These are phyloP conservation scores for Lagerstroemia speciosa DNA, from an alignment of 345 rosid genomes.

Conservation along the genomic window DNA sequence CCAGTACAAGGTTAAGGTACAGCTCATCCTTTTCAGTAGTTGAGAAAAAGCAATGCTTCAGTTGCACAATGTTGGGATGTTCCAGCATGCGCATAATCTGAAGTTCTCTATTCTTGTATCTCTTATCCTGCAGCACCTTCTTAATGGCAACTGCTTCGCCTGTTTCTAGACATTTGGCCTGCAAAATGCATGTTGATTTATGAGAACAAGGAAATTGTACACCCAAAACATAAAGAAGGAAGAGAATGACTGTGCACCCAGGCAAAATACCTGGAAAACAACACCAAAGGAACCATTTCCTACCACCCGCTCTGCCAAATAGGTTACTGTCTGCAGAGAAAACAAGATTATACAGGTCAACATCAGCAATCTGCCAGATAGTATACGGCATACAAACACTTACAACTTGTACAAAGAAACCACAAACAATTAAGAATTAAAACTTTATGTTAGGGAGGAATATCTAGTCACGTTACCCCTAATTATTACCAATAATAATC, in stretches of 20 bases:
- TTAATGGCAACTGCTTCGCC: conserved; percentile 85
- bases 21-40: conserved; percentile 84
- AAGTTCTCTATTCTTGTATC: conserved; percentile 97
- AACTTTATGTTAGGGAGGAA: neutral
- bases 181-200: conserved; percentile 4
- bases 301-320: conserved; percentile 76
- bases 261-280: conserved; percentile 60
- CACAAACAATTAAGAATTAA: neutral
- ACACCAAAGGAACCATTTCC: conserved; percentile 93
- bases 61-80: conserved; percentile 76
- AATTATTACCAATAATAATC: too few species aligned
- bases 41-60: conserved; percentile 89
- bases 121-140: conserved; percentile 90
- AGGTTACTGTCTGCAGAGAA: conserved; percentile 53
- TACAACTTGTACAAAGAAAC: conserved; percentile 1
- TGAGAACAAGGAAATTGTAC: conserved; percentile 1
- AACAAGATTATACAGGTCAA: conserved; percentile 11
- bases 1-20: conserved; percentile 91
- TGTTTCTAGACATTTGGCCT: conserved; percentile 84
- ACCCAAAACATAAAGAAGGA: conserved; percentile 1
- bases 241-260: neutral
- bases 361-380: neutral
- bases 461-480: neutral
- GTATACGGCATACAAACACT: neutral
- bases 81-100: conserved; percentile 82